Evolutionary conservation across 352 stramenopile genomes (phyloP), one percentile per base, ranked within the genome.

Genomic region (Phytopythium montanum): DNA sequence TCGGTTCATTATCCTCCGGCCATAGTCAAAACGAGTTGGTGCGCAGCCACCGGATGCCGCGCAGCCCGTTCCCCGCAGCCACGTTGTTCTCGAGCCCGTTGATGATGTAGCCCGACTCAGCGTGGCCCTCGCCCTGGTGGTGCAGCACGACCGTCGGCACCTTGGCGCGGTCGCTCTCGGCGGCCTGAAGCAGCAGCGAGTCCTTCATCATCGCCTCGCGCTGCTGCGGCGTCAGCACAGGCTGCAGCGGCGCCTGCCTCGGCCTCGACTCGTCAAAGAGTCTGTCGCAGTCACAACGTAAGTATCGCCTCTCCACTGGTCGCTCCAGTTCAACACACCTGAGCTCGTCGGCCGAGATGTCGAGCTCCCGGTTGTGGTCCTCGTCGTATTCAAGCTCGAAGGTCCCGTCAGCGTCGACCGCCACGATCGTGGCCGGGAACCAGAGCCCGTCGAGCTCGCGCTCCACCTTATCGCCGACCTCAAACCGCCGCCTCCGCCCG

Each of bases 11-110:
- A n/a, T 56, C 21, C 16, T 18, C 9, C 10, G 1, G 19, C 8
- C 23, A 26, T 8, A 25, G 48, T 72, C 65, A 90, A 59, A 88
- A 74, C n/a, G 80, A 84, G 61, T 94, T 94, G 31, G 81, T 79
- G 34, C 82, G 74, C 31, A 94, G 68, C 84, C 84, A 94, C 31
- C 84, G 76, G 41, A 94, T 94, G 45, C 84, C 84, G 9, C 85
- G 78, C 36, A 94, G 66, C 1, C 85, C 81, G 49, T 92, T 94
- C 14, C 85, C 85, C 2, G 81, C 77, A 21, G 85, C 85, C 39
- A 94, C 81, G 56, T 94, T 92, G 60, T 88, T 94, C 61, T 92
- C 85, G 21, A 92, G 69, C 28, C 85, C 80, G 51, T 94, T 92
- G 65, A 94, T 94, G 48, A 94, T 92, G 62, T 90, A 92, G 10